These are phyloP conservation scores for Aspergillus texensis DNA, from an alignment of 2,329 filamentous ascomycete species.

Conservation along the genomic window DNA sequence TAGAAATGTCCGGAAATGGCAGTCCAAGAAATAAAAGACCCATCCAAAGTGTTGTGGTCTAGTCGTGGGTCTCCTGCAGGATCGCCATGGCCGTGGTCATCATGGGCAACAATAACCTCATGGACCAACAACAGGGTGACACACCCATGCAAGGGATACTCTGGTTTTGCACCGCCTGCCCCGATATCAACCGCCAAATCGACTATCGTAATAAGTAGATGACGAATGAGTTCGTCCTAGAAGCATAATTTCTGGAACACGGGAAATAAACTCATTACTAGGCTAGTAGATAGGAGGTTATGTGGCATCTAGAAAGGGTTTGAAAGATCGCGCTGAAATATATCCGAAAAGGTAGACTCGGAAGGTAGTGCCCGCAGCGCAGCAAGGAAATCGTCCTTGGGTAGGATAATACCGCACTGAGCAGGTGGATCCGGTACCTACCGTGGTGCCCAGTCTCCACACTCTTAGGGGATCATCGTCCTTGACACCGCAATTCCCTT, in stretches of 20 bases:
- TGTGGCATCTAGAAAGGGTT: neutral
- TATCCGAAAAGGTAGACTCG: neutral
- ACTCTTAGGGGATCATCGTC: neutral
- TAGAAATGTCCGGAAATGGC: slow-evolving; percentile 4
- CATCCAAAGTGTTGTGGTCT: slow-evolving; percentile 7
- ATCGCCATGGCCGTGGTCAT: slow-evolving; percentile 16
- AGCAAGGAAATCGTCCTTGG: neutral
- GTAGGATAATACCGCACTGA: neutral
- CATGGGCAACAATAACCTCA: slow-evolving; percentile 21
- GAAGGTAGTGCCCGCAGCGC: neutral
- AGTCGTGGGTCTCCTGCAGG: slow-evolving; percentile 18
- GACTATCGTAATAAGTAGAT: slow-evolving; percentile 7
- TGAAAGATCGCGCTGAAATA: neutral
- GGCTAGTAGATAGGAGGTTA: neutral
- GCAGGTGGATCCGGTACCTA: neutral
- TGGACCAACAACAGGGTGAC: slow-evolving; percentile 19
- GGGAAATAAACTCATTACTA: slow-evolving; percentile 1
- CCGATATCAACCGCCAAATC: slow-evolving; percentile 1
- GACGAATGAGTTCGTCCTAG: neutral
- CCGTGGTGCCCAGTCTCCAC: slow-evolving; percentile 1
- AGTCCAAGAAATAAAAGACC: slow-evolving; percentile 11
- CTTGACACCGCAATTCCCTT: slow-evolving; percentile 6
- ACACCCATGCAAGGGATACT: slow-evolving; percentile 26
- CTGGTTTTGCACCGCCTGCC: slow-evolving; percentile 4
- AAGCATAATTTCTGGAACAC: neutral